Conservation (phyloP, 2,329 filamentous ascomycete species). For the Conoideocrella luteorostrata region DNA sequence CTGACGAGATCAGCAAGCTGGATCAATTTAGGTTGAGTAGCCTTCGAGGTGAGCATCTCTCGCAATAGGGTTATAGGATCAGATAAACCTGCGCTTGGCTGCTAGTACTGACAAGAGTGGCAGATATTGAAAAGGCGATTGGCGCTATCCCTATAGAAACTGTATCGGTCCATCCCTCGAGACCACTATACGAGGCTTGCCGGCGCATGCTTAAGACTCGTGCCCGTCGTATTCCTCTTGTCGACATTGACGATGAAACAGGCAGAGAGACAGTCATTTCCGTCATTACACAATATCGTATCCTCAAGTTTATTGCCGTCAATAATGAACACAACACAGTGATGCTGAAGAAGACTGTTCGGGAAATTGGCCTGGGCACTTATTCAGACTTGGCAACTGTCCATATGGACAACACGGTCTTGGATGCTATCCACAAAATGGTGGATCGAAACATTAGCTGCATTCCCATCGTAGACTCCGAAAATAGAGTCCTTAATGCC, state of each 20-base stretch:
- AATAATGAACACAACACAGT: constrained; percentile 83
- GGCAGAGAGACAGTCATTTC: constrained; percentile 88
- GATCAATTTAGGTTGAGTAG: constrained; percentile 92
- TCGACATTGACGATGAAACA: constrained; percentile 92
- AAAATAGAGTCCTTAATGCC: constrained; percentile 77
- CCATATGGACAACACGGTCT: constrained; percentile 81
- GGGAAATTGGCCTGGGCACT: constrained; percentile 78
- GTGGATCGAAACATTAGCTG: constrained; percentile 91
- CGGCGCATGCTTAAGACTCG: constrained; percentile 89
- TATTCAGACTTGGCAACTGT: constrained; percentile 77
- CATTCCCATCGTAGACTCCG: constrained; percentile 81
- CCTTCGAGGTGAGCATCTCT: constrained; percentile 64
- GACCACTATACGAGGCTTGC: constrained; percentile 90
- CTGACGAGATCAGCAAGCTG: constrained; percentile 79
- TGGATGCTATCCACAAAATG: constrained; percentile 90
- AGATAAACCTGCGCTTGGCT: background rate
- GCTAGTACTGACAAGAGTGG: constrained; percentile 12
- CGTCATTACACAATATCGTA: constrained; percentile 96
- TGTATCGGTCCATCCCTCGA: constrained; percentile 86
- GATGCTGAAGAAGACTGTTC: constrained; percentile 77
- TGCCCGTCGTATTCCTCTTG: constrained; percentile 85
- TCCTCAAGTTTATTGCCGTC: constrained; percentile 97
- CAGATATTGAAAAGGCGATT: constrained; percentile 93
- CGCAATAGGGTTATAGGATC: background rate
- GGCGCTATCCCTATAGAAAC: constrained; percentile 88